Conservation (phyloP, 371 early-diverging fungal genomes). For the Parasitella parasitica region DNA sequence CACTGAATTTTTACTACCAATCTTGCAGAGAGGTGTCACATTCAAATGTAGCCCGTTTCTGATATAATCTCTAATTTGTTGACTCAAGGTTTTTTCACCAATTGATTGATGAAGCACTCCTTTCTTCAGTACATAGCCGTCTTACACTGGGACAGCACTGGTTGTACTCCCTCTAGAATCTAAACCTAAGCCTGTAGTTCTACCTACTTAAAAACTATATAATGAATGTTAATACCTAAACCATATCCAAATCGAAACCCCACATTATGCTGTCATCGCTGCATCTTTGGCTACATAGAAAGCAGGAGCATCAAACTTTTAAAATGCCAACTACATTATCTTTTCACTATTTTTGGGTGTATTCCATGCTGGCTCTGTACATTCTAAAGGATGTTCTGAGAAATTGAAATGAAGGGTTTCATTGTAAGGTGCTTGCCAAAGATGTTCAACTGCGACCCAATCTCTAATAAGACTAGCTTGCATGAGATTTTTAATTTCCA, state of each 20-base stretch:
- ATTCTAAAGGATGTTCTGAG: constrained; percentile 85
- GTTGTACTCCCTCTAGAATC: constrained; percentile 89
- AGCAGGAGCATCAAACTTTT: constrained; percentile 88
- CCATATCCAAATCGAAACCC: not conserved
- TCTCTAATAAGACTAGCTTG: constrained; percentile 75
- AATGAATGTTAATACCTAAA: not conserved
- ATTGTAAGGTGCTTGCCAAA: constrained; percentile 83
- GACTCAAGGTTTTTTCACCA: constrained; percentile 83
- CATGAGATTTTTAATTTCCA: constrained; percentile 81
- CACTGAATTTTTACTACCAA: constrained; percentile 76
- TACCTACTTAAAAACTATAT: constrained; percentile 84
- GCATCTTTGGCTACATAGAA: constrained; percentile 91
- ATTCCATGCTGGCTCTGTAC: constrained; percentile 92
- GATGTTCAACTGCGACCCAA: constrained; percentile 90
- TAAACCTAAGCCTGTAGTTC: constrained; percentile 85
- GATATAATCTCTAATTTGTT: constrained; percentile 71
- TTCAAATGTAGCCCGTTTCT: constrained; percentile 56
- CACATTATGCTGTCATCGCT: constrained; percentile 85
- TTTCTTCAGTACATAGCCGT: constrained; percentile 93
- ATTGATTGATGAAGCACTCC: constrained; percentile 77
- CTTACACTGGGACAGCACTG: constrained; percentile 91
- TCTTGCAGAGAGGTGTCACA: constrained; percentile 84
- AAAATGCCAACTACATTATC: constrained; percentile 90
- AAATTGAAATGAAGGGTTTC: constrained; percentile 66
- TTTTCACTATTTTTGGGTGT: constrained; percentile 80